phyloP scores from a whole-genome alignment of 495 filamentous ascomycete genomes.

The Lepidopterella palustris region DNA sequence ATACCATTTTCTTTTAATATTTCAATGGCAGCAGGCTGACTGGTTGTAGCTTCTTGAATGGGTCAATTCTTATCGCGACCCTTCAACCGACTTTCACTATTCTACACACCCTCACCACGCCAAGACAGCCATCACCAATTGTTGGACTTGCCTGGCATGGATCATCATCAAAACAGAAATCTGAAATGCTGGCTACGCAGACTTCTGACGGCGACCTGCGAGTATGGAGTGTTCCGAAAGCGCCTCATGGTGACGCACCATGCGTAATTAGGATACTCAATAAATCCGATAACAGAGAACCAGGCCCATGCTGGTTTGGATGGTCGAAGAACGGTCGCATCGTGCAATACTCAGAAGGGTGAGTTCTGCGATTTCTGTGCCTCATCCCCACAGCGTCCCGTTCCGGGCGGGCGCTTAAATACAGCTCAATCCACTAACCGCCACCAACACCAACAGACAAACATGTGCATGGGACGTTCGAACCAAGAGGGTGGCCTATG shows the following conservation, averaged over 20 bases:
- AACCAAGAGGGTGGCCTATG: conserved; percentile 88
- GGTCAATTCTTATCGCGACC: conserved; percentile 82
- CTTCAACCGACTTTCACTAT: conserved; percentile 92
- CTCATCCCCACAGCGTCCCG: conserved; percentile 18
- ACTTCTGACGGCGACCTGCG: conserved; percentile 86
- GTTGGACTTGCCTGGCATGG: conserved; percentile 93
- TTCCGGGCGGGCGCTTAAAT: conserved; percentile 15
- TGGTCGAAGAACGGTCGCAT: conserved; percentile 98
- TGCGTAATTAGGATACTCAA: conserved; percentile 86
- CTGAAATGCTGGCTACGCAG: conserved; percentile 94
- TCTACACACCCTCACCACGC: conserved; percentile 81
- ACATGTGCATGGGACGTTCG: conserved; percentile 94
- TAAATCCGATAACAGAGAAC: conserved; percentile 61
- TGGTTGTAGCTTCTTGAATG: conserved; percentile 75
- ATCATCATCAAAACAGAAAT: conserved; percentile 93
- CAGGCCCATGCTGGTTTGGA: conserved; percentile 88
- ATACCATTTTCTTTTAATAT: conserved; percentile 26
- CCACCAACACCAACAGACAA: conserved; percentile 52
- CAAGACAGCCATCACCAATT: conserved; percentile 77
- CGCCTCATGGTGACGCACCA: conserved; percentile 62
- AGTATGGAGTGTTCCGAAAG: conserved; percentile 95
- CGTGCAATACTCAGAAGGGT: conserved; percentile 89
- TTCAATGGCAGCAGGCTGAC: neutral
- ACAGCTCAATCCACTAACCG: conserved; percentile 19
- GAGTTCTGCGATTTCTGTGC: conserved; percentile 40